Conservation (phyloP, 495 filamentous ascomycete species). For the Xylaria sp. region DNA sequence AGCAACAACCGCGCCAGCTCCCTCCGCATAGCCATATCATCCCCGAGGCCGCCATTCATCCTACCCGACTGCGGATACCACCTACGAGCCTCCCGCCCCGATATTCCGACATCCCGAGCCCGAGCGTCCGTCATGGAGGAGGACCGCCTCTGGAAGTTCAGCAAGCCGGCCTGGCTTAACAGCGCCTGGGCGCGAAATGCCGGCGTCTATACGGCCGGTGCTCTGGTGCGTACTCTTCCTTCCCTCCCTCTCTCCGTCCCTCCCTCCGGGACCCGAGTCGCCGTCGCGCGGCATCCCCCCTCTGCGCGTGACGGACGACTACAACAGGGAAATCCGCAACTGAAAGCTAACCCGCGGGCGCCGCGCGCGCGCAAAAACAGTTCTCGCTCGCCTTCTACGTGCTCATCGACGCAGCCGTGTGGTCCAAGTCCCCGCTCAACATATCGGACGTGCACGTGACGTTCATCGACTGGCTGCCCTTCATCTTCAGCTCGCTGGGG, state of each 20-base stretch:
- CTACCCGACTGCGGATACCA: background rate
- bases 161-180: conserved; percentile 88
- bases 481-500: conserved; percentile 90
- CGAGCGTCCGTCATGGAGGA: conserved; percentile 53
- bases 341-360: background rate
- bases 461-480: conserved; percentile 98
- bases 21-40: background rate
- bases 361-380: conserved; percentile 52
- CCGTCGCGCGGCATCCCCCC: background rate
- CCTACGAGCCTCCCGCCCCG: background rate
- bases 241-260: background rate
- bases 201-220: conserved; percentile 85
- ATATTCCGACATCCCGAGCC: conserved; percentile 7
- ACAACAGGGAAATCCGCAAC: too few relatives aligned
- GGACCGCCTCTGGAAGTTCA: conserved; percentile 78
- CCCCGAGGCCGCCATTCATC: background rate
- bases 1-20: background rate
- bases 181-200: conserved; percentile 79
- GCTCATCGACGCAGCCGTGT: conserved; percentile 89
- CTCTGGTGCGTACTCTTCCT: conserved; percentile 83
- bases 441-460: conserved; percentile 84
- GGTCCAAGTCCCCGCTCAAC: conserved; percentile 81
- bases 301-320: background rate
- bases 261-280: background rate
- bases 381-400: conserved; percentile 98